Conservation (phyloP, 2,329 filamentous ascomycete species). For the Microsporum ferrugineum region DNA sequence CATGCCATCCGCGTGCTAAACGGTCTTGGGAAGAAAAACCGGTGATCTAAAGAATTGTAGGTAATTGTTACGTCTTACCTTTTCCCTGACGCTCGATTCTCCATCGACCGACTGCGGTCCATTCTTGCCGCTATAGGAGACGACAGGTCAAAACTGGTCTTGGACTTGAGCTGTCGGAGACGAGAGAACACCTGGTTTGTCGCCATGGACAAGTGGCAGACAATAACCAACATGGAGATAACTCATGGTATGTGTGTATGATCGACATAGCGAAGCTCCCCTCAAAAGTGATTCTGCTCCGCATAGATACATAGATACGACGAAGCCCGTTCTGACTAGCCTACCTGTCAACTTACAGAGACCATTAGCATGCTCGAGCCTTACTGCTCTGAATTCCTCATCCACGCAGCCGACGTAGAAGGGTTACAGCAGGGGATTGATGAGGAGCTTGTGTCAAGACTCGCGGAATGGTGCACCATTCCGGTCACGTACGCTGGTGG, state of each 20-base stretch:
- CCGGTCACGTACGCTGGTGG: conserved; percentile 95
- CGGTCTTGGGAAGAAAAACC: neutral
- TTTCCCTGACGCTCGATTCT: conserved; percentile 76
- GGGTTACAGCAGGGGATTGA: conserved; percentile 87
- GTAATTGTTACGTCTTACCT: conserved; percentile 95
- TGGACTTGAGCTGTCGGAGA: conserved; percentile 83
- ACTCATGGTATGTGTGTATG: conserved; percentile 53
- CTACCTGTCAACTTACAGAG: conserved; percentile 40
- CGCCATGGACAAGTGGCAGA: conserved; percentile 99
- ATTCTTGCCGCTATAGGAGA: conserved; percentile 62
- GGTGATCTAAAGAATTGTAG: conserved; percentile 40
- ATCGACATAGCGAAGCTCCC: neutral
- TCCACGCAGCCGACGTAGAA: conserved; percentile 95
- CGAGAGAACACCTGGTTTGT: conserved; percentile 76
- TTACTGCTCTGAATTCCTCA: conserved; percentile 91
- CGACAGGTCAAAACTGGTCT: conserved; percentile 71
- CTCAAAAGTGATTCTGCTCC: neutral
- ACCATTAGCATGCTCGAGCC: conserved; percentile 72
- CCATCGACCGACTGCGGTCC: conserved; percentile 59
- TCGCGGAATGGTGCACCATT: conserved; percentile 78
- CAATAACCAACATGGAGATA: conserved; percentile 90
- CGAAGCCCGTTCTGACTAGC: neutral
- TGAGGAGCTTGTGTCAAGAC: conserved; percentile 61
- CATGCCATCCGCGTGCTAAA: neutral
- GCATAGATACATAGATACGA: neutral